Conservation (phyloP, 208 protist species). For the Blastocrithidia nonstop region DNA sequence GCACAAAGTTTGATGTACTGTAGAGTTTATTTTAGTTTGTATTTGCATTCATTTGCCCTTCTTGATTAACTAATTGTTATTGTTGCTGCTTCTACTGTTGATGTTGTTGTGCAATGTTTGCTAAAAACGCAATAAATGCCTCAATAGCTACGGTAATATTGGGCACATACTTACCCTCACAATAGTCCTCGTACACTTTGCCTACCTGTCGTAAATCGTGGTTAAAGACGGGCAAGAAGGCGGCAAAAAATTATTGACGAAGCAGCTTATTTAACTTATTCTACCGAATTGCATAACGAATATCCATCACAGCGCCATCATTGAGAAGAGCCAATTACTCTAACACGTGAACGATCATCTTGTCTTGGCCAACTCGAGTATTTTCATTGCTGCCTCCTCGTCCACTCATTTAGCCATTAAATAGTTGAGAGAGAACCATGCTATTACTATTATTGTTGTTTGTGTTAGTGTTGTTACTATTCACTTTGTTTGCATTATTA, state of each 20-base stretch:
- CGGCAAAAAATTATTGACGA: conserved; percentile 61
- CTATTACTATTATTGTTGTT: conserved; percentile 2
- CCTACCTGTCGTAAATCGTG: conserved; percentile 29
- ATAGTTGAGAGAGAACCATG: conserved; percentile 6
- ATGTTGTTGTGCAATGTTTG: conserved; percentile 15
- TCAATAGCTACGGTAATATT: conserved; percentile 68
- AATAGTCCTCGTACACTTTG: conserved; percentile 51
- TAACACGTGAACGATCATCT: conserved; percentile 59
- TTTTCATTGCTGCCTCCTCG: background rate
- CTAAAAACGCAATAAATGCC: conserved; percentile 55
- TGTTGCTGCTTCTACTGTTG: background rate
- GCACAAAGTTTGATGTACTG: conserved; percentile 12
- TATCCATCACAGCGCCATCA: conserved; percentile 65
- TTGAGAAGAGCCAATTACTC: conserved; percentile 45
- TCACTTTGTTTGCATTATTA: conserved; percentile 4
- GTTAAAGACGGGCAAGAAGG: conserved; percentile 56
- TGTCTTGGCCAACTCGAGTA: conserved; percentile 6
- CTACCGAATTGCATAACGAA: conserved; percentile 56
- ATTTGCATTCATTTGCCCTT: too few species aligned
- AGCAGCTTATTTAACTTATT: conserved; percentile 42
- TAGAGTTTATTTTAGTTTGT: too few species aligned
- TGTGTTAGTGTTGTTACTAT: conserved; percentile 7
- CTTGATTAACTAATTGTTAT: too few species aligned
- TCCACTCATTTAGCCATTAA: background rate
- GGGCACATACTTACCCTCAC: conserved; percentile 65